Evolutionary conservation across 208 protist genomes (phyloP).

Genomic region (Kentomonas sorsogonicus): DNA sequence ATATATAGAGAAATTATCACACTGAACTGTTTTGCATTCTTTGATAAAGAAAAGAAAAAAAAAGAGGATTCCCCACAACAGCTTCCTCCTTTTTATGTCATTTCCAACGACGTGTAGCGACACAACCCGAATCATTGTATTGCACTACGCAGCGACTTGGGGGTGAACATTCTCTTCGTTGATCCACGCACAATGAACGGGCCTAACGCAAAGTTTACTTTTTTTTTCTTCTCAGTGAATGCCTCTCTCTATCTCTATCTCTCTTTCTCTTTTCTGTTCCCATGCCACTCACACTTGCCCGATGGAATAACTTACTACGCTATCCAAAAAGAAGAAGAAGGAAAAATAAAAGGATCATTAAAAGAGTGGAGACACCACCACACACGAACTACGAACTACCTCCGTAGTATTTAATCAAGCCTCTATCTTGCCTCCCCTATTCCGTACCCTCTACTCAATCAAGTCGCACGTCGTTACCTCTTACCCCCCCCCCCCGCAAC

Average conservation of each 20-base stretch:
- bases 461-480: neutral
- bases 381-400: too few relatives aligned
- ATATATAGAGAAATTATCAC: neutral
- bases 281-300: too few relatives aligned
- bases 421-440: neutral
- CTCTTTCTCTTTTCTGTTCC: too few relatives aligned
- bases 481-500: neutral
- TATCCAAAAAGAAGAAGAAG: neutral
- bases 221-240: neutral
- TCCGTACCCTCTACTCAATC: too few relatives aligned
- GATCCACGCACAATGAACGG: neutral
- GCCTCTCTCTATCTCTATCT: neutral
- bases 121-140: too few relatives aligned
- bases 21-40: too few relatives aligned
- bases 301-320: neutral
- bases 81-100: too few relatives aligned
- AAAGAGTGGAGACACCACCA: too few relatives aligned
- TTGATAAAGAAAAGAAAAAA: neutral
- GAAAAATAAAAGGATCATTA: constrained; percentile 2
- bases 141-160: neutral
- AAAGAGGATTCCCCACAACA: neutral
- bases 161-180: neutral
- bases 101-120: too few relatives aligned
- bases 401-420: neutral
- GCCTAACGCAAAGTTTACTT: neutral